A percentile compares a stretch with the other conserved stretches of the same genome.
Conservation (phyloP, 2,329 filamentous ascomycete genomes). For the Phialophora tarda region DNA sequence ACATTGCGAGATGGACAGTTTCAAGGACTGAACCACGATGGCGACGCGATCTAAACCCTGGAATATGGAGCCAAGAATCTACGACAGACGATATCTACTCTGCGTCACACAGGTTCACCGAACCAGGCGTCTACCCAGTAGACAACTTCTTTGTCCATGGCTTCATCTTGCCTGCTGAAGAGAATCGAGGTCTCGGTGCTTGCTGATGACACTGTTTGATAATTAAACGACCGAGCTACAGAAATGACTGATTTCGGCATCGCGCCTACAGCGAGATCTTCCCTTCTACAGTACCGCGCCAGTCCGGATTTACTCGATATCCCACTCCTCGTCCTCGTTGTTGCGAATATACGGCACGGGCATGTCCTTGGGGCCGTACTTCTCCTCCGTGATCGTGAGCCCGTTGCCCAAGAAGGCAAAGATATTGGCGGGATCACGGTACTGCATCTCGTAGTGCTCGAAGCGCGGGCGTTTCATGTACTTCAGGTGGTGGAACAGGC, state of each 20-base stretch:
- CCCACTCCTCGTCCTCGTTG: conserved; percentile 33
- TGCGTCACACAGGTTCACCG: too few species aligned
- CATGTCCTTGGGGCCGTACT: conserved; percentile 19
- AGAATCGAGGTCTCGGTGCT: not conserved
- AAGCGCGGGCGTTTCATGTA: conserved; percentile 47
- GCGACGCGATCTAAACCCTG: not conserved
- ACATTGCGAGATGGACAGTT: too few species aligned
- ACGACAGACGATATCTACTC: not conserved
- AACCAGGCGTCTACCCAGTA: not conserved
- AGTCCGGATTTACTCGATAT: conserved; percentile 27
- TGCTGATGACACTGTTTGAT: not conserved
- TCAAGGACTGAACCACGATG: not conserved
- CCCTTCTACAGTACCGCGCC: not conserved
- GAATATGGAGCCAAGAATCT: not conserved
- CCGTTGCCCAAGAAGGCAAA: conserved; percentile 54
- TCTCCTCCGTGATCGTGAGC: conserved; percentile 51
- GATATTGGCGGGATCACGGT: conserved; percentile 46
- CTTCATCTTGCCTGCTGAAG: not conserved
- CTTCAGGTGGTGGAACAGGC: conserved; percentile 49
- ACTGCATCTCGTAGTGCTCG: conserved; percentile 52
- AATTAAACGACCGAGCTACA: not conserved
- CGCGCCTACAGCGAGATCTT: not conserved
- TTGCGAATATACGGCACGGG: conserved; percentile 33
- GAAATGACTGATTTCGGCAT: not conserved
- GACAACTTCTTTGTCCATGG: not conserved